Evolutionary conservation across 2,329 filamentous ascomycete genomes (phyloP).

Genomic region (Ophiostoma sp.): DNA sequence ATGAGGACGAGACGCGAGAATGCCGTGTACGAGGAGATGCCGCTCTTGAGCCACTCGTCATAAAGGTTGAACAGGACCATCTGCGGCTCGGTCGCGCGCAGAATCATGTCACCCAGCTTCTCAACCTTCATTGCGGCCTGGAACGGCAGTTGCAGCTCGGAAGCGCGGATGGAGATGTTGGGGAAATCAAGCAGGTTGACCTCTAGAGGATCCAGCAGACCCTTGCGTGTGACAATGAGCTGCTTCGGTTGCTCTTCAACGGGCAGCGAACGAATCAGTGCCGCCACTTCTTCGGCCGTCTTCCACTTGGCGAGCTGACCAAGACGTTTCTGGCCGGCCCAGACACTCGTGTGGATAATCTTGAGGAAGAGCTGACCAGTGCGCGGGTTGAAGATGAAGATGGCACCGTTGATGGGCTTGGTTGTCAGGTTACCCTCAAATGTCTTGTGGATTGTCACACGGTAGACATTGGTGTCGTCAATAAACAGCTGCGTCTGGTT

Average conservation of each 20-base stretch:
- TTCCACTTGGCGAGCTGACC: conserved; percentile 99
- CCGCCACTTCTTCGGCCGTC: conserved; percentile 98
- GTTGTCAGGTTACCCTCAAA: conserved; percentile 99
- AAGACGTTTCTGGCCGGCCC: conserved; percentile 98
- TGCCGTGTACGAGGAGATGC: conserved; percentile 93
- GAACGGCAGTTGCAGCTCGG: conserved; percentile 95
- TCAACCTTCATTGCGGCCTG: conserved; percentile 99
- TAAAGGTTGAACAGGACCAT: conserved; percentile 99
- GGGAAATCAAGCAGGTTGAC: conserved; percentile 98
- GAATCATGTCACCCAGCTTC: conserved; percentile 98
- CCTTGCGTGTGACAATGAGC: conserved; percentile 96
- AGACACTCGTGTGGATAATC: conserved; percentile 99
- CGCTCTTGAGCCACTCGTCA: conserved; percentile 95
- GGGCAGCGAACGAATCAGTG: conserved; percentile 89
- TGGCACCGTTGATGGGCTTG: conserved; percentile 98
- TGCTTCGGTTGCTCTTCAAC: conserved; percentile 99
- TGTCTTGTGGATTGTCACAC: conserved; percentile 99
- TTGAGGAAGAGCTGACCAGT: conserved; percentile 97
- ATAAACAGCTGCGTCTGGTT: conserved; percentile 99
- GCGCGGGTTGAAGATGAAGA: conserved; percentile 99
- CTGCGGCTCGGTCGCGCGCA: conserved; percentile 96
- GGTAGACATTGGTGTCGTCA: conserved; percentile 98
- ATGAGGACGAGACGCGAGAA: conserved; percentile 96
- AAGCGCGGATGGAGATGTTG: conserved; percentile 97
- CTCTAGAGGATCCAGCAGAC: conserved; percentile 92